These are phyloP conservation scores for Gardenia jasminoides DNA, from an alignment of 257 asterid species.

Conservation along the genomic window DNA sequence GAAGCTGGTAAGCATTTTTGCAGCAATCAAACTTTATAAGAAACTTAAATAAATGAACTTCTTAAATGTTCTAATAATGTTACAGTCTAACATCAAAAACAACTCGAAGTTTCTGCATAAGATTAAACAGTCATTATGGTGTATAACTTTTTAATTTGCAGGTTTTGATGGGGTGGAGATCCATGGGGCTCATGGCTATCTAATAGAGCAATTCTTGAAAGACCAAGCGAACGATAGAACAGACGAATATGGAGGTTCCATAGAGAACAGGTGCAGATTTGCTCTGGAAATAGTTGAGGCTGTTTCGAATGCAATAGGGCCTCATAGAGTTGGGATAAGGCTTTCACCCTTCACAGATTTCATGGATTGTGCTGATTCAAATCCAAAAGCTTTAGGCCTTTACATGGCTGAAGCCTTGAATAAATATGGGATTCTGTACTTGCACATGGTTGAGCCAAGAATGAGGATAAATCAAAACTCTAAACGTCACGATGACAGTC, in stretches of 20 bases:
- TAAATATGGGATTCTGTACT: conserved; percentile 16
- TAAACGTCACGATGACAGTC: conserved; percentile 7
- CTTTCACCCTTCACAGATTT: conserved; percentile 18
- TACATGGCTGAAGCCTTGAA: conserved; percentile 26
- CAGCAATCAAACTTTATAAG: too few relatives aligned
- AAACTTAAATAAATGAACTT: not conserved
- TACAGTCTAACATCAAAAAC: too few relatives aligned
- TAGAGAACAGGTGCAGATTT: conserved; percentile 28
- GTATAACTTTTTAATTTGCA: not conserved
- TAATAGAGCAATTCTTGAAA: conserved; percentile 28
- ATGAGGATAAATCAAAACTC: not conserved
- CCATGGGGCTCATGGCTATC: conserved; percentile 29
- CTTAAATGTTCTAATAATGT: too few relatives aligned
- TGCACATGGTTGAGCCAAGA: conserved; percentile 32
- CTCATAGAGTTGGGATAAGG: conserved; percentile 26
- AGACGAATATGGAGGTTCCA: conserved; percentile 29
- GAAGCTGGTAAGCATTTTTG: conserved; percentile 25
- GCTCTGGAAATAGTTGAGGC: conserved; percentile 24
- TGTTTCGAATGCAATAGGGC: conserved; percentile 19
- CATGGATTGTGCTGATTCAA: conserved; percentile 20
- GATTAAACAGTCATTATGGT: too few relatives aligned
- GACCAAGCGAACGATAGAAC: conserved; percentile 29
- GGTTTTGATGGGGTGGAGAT: conserved; percentile 32
- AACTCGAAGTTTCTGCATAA: too few relatives aligned
- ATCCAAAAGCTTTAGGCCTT: conserved; percentile 27